Evolutionary conservation across 306 rosid species (phyloP).

Genomic region (Vachellia pachyceras): DNA sequence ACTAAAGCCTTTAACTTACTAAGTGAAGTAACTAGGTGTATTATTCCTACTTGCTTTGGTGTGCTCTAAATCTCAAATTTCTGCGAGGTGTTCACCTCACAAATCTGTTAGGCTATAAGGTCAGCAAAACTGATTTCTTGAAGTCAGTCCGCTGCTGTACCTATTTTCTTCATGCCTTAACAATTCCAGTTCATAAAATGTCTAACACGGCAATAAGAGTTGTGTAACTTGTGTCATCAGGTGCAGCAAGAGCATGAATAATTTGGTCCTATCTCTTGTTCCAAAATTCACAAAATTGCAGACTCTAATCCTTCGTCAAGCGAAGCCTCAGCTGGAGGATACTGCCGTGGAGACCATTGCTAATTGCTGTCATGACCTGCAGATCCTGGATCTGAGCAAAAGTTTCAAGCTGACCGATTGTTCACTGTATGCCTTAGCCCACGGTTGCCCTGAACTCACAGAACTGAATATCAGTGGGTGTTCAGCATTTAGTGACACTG

Average conservation of each 20-base stretch:
- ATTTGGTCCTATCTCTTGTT: slow-evolving; percentile 77
- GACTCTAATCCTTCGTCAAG: slow-evolving; percentile 83
- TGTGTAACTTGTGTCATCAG: slow-evolving; percentile 49
- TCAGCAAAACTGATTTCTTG: background rate
- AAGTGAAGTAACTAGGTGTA: background rate
- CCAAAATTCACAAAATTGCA: slow-evolving; percentile 84
- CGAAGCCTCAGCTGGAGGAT: slow-evolving; percentile 82
- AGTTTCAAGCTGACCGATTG: slow-evolving; percentile 85
- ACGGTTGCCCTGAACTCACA: slow-evolving; percentile 72
- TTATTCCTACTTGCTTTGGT: background rate
- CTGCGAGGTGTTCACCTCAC: background rate
- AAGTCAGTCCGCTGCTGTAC: slow-evolving; percentile 1
- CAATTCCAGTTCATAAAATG: slow-evolving; percentile 6
- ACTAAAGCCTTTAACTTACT: background rate
- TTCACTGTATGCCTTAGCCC: slow-evolving; percentile 74
- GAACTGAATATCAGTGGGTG: slow-evolving; percentile 89
- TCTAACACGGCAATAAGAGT: background rate
- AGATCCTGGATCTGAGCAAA: slow-evolving; percentile 94
- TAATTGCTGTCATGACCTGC: slow-evolving; percentile 75
- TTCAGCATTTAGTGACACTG: slow-evolving; percentile 73
- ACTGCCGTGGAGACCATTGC: slow-evolving; percentile 75
- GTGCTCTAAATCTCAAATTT: slow-evolving; percentile 9
- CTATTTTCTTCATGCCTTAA: slow-evolving; percentile 8
- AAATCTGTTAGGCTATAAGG: slow-evolving; percentile 4
- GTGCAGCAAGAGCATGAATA: slow-evolving; percentile 92